Evolutionary conservation across 164 flowering plant species (phyloP).

Genomic region (Chimonanthus salicifolius): DNA sequence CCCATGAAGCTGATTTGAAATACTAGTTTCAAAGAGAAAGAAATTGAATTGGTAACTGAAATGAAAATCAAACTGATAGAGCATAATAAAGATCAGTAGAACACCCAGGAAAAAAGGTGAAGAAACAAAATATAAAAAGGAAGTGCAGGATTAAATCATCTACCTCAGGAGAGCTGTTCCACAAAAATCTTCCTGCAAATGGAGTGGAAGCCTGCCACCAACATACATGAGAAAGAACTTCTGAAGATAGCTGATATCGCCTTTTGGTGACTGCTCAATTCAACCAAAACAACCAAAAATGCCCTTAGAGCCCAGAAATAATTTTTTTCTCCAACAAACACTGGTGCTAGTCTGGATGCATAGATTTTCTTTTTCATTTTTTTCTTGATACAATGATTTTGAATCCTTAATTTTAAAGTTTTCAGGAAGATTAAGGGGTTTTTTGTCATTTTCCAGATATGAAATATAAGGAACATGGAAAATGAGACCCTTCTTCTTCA

Average conservation of each 20-base stretch:
- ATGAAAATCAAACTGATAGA: not conserved
- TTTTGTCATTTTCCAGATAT: no score
- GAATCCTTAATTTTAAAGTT: no score
- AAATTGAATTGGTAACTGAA: not conserved
- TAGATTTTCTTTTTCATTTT: no score
- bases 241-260: conserved; percentile 86
- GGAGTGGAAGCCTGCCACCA: conserved; percentile 83
- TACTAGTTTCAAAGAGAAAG: not conserved
- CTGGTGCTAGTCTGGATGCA: no score
- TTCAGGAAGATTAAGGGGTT: no score
- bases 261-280: conserved; percentile 76
- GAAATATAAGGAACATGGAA: no score
- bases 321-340: not conserved
- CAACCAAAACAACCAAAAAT: not conserved
- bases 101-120: not conserved
- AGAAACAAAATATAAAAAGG: not conserved
- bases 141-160: not conserved
- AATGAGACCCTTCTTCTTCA: no score
- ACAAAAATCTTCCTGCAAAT: conserved; percentile 94
- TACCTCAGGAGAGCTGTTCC: conserved; percentile 96
- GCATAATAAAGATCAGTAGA: not conserved
- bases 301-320: not conserved
- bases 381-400: no score
- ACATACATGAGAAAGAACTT: conserved; percentile 94
- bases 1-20: not conserved